These are phyloP conservation scores for Aristolochia californica DNA, from an alignment of 164 flowering plant species.

Conservation along the genomic window DNA sequence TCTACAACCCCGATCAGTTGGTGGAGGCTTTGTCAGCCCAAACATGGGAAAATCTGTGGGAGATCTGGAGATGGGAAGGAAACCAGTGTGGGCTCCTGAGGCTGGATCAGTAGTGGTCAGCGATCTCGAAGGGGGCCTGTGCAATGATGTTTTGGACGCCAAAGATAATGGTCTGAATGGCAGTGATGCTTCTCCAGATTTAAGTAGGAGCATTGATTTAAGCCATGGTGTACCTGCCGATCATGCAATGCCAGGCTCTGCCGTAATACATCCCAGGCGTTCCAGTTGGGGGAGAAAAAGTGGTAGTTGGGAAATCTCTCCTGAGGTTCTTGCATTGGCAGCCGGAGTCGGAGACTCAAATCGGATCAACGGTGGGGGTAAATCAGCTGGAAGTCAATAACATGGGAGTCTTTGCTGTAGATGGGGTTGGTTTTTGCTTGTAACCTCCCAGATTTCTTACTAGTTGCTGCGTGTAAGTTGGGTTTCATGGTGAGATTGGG, in stretches of 20 bases:
- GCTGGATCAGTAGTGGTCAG: slow-evolving; percentile 25
- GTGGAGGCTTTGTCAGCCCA: slow-evolving; percentile 50
- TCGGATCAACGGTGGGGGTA: slow-evolving; percentile 24
- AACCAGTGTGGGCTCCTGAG: slow-evolving; percentile 57
- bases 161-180: slow-evolving; percentile 36
- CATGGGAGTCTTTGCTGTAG: not conserved
- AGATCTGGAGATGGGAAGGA: slow-evolving; percentile 82
- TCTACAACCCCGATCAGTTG: slow-evolving; percentile 29
- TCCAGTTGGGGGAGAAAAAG: slow-evolving; percentile 91
- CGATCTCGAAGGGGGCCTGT: slow-evolving; percentile 37
- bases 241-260: slow-evolving; percentile 36
- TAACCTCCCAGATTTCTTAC: too few species aligned
- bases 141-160: slow-evolving; percentile 31
- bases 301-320: slow-evolving; percentile 92
- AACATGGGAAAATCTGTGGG: slow-evolving; percentile 51
- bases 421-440: not conserved
- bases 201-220: slow-evolving; percentile 6
- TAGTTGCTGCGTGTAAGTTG: too few species aligned
- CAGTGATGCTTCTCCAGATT: slow-evolving; percentile 43
- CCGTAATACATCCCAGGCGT: slow-evolving; percentile 55
- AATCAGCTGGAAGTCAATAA: slow-evolving; percentile 1
- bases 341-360: slow-evolving; percentile 66
- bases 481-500: not conserved
- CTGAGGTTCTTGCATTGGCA: slow-evolving; percentile 77
- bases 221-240: slow-evolving; percentile 40